A percentile compares a stretch with the other conserved stretches of the same genome.
Evolutionary conservation across 495 filamentous ascomycete genomes (phyloP).

Genomic region (Penicillium maclennaniae): DNA sequence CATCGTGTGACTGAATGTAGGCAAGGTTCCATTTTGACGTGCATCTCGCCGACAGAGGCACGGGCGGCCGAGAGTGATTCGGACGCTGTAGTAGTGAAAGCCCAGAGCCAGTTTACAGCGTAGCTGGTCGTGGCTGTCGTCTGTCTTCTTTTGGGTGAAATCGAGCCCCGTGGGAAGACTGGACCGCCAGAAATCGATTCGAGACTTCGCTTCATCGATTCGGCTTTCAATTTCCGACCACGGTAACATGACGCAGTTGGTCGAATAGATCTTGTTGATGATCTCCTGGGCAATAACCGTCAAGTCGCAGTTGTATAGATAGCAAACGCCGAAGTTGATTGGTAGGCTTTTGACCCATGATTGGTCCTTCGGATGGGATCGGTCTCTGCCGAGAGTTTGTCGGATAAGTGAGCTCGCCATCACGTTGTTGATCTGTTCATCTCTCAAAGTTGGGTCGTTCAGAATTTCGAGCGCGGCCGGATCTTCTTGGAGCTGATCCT

Average conservation of each 20-base stretch:
- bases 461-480: constrained; percentile 28
- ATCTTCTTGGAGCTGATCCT: constrained; percentile 42
- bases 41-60: constrained; percentile 59
- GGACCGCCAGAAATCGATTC: constrained; percentile 52
- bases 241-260: constrained; percentile 47
- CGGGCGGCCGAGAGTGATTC: constrained; percentile 59
- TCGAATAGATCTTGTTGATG: constrained; percentile 55
- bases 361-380: constrained; percentile 20
- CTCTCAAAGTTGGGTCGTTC: constrained; percentile 24
- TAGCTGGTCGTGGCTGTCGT: constrained; percentile 30
- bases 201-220: constrained; percentile 49
- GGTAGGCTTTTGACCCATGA: constrained; percentile 31
- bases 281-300: constrained; percentile 52
- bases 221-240: constrained; percentile 59
- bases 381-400: constrained; percentile 19
- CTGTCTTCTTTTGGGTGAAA: constrained; percentile 38
- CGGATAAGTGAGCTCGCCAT: constrained; percentile 35
- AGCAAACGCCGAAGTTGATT: constrained; percentile 41
- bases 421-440: constrained; percentile 30
- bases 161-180: constrained; percentile 50
- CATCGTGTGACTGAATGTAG: constrained; percentile 52
- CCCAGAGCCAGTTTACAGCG: constrained; percentile 48
- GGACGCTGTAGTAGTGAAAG: constrained; percentile 57
- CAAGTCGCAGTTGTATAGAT: constrained; percentile 48
- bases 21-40: constrained; percentile 26